Evolutionary conservation across 495 filamentous ascomycete species (phyloP).

Genomic region (Acidiella bohemica): DNA sequence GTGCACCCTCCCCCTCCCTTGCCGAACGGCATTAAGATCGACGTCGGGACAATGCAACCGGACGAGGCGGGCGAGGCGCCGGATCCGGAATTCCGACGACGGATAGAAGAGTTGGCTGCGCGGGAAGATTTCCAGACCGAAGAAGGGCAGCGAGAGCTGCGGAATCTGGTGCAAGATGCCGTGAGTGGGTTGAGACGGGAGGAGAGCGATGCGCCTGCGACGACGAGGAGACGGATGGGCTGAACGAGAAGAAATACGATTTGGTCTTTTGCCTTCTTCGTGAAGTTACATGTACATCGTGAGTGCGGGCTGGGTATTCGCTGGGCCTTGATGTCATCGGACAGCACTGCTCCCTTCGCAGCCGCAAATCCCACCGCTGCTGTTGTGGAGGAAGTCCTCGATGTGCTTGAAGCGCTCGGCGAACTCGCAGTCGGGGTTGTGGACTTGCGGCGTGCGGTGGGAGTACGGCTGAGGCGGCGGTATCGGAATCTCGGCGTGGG

Average conservation of each 20-base stretch:
- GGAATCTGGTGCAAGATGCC: slow-evolving; percentile 31
- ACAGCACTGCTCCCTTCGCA: too few species aligned
- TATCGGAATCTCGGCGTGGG: not conserved
- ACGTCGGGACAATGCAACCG: slow-evolving; percentile 26
- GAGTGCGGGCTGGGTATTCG: too few species aligned
- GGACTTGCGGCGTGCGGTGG: not conserved
- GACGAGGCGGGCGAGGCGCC: slow-evolving; percentile 25
- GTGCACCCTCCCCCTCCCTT: slow-evolving; percentile 28
- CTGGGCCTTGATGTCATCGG: too few species aligned
- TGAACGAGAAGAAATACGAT: too few species aligned
- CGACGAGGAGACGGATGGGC: slow-evolving; percentile 7
- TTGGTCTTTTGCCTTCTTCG: too few species aligned
- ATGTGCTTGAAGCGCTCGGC: slow-evolving; percentile 1
- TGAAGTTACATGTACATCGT: too few species aligned
- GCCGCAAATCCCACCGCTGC: too few species aligned
- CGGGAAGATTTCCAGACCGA: slow-evolving; percentile 32
- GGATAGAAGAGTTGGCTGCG: slow-evolving; percentile 34
- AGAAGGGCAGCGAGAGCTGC: slow-evolving; percentile 29
- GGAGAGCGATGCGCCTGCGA: slow-evolving; percentile 3
- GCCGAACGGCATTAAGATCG: slow-evolving; percentile 26
- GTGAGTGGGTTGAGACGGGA: slow-evolving; percentile 22
- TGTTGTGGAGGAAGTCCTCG: too few species aligned
- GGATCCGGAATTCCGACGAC: slow-evolving; percentile 32
- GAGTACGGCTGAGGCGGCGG: too few species aligned
- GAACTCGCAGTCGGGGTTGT: not conserved